These are phyloP conservation scores for Thermomucor indicae-seudaticae DNA, from an alignment of 371 early-diverging fungal genomes.

Conservation along the genomic window DNA sequence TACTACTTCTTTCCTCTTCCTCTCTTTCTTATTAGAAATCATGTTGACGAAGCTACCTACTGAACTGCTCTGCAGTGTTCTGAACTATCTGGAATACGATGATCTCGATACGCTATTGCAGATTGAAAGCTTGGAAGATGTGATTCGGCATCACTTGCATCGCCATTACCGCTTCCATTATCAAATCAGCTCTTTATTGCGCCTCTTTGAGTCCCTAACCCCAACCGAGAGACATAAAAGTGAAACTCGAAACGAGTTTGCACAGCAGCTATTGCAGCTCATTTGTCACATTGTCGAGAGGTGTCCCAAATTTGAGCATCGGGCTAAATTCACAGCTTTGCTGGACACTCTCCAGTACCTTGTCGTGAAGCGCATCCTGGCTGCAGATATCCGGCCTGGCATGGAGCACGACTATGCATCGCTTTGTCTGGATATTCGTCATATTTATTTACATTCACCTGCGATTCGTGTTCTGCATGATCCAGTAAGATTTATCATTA, in stretches of 20 bases:
- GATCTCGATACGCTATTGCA: conserved; percentile 20
- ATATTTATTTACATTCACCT: conserved; percentile 36
- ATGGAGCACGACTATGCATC: conserved; percentile 35
- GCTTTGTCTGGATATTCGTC: conserved; percentile 33
- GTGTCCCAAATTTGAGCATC: conserved; percentile 25
- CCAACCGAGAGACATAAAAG: conserved; percentile 10
- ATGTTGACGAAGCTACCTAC: conserved; percentile 33
- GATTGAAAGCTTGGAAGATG: conserved; percentile 3
- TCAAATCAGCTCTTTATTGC: conserved; percentile 15
- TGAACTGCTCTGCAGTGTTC: conserved; percentile 29
- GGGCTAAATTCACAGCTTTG: conserved; percentile 27
- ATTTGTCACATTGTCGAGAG: conserved; percentile 27
- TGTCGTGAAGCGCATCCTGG: conserved; percentile 24
- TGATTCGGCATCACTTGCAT: conserved; percentile 18
- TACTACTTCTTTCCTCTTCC: background rate
- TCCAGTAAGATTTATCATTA: conserved; percentile 22
- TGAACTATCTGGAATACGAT: conserved; percentile 22
- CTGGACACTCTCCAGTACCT: conserved; percentile 33
- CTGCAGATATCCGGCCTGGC: conserved; percentile 11
- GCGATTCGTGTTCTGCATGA: conserved; percentile 43
- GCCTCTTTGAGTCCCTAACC: conserved; percentile 25
- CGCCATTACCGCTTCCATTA: conserved; percentile 31
- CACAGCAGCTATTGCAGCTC: conserved; percentile 19
- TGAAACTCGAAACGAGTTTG: conserved; percentile 18
- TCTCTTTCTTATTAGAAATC: too few species aligned